Conservation (phyloP, 75 land plant genomes). For the Sequoia sempervirens region DNA sequence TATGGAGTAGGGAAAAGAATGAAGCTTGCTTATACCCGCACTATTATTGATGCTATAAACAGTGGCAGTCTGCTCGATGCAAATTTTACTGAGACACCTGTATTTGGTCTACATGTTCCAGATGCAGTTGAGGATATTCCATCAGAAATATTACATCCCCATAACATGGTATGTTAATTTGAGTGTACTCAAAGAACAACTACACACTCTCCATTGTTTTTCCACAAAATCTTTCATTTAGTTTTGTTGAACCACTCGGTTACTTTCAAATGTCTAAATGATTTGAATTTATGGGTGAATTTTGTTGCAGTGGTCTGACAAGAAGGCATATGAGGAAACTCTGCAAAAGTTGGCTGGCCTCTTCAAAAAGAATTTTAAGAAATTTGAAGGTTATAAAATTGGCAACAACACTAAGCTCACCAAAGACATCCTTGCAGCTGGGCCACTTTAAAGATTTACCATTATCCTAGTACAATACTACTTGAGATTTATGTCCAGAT, state of each 20-base stretch:
- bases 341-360: slow-evolving; percentile 30
- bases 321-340: slow-evolving; percentile 31
- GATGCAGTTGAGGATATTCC: slow-evolving; percentile 21
- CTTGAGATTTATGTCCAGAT: background rate
- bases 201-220: background rate
- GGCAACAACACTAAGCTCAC: slow-evolving; percentile 26
- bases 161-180: slow-evolving; percentile 16
- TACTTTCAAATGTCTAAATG: background rate
- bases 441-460: slow-evolving; percentile 12
- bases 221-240: background rate
- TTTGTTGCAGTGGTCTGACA: slow-evolving; percentile 35
- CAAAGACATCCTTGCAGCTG: slow-evolving; percentile 37
- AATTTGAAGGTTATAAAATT: slow-evolving; percentile 31
- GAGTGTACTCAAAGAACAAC: background rate
- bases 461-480: background rate
- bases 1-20: slow-evolving; percentile 26
- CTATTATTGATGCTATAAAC: slow-evolving; percentile 25
- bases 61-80: slow-evolving; percentile 19
- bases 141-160: slow-evolving; percentile 21
- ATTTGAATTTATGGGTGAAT: background rate
- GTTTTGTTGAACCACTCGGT: background rate
- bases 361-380: slow-evolving; percentile 31
- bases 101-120: slow-evolving; percentile 22
- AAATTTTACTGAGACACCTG: slow-evolving; percentile 15
- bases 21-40: slow-evolving; percentile 24